Percentiles rank a stretch among this genome's conserved stretches.
These are phyloP conservation scores for Calcarisporium arbuscula DNA, from an alignment of 2,329 filamentous ascomycete species.

Conservation along the genomic window DNA sequence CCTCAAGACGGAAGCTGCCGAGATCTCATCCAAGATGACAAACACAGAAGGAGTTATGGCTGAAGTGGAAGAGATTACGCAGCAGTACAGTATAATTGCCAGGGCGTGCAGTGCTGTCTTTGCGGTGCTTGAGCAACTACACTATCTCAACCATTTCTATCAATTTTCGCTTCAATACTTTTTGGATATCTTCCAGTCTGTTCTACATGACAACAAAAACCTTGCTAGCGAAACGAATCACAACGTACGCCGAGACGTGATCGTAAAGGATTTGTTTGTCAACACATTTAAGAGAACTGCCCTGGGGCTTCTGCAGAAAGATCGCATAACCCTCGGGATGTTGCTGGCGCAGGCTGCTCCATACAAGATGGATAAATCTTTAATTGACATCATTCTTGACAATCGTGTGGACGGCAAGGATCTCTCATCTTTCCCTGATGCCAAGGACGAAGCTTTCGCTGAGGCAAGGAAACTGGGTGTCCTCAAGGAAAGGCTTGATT, in stretches of 20 bases:
- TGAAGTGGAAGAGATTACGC: slow-evolving; percentile 92
- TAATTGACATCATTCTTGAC: slow-evolving; percentile 84
- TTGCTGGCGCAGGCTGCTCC: slow-evolving; percentile 93
- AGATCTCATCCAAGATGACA: slow-evolving; percentile 92
- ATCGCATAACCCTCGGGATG: slow-evolving; percentile 90
- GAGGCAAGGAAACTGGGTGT: slow-evolving; percentile 62
- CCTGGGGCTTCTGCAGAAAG: slow-evolving; percentile 84
- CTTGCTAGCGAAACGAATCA: slow-evolving; percentile 67
- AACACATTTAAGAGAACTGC: slow-evolving; percentile 92
- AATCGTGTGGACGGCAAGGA: slow-evolving; percentile 69
- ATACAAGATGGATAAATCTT: slow-evolving; percentile 84
- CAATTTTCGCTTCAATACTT: slow-evolving; percentile 99
- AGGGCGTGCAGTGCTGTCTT: slow-evolving; percentile 96
- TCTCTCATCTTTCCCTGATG: slow-evolving; percentile 61
- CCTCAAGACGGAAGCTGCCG: slow-evolving; percentile 92
- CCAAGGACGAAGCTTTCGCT: slow-evolving; percentile 61
- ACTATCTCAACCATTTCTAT: slow-evolving; percentile 98
- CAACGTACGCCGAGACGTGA: slow-evolving; percentile 76
- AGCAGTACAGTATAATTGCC: slow-evolving; percentile 89
- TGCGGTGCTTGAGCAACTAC: slow-evolving; percentile 90
- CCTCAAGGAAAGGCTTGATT: slow-evolving; percentile 67
- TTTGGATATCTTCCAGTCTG: slow-evolving; percentile 91
- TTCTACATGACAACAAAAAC: slow-evolving; percentile 73
- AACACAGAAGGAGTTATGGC: slow-evolving; percentile 98
- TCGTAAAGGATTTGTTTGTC: slow-evolving; percentile 85